Base-by-base conservation (phyloP, 352 stramenopile genomes). In the Phytopythium kandeliae region DNA sequence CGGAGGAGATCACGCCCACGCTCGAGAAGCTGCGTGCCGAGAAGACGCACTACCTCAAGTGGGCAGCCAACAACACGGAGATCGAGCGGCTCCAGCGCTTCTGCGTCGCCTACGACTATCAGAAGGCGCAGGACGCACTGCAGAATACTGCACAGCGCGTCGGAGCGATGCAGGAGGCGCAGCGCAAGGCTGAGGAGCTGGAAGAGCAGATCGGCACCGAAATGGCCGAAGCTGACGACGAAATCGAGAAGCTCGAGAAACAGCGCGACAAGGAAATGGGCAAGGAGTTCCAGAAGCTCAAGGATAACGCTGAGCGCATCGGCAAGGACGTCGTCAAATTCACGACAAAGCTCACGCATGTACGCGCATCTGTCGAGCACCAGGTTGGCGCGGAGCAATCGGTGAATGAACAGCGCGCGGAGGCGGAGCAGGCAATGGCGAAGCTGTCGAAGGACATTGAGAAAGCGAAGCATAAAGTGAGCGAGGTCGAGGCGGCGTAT, bases 1-100 rank as follows among this genome's bases (percentile, higher is more conserved):
- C 85, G 1, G 89, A 99, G 65, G 97, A 99, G 71, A 99, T 99
- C 67, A 99, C 96, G 24, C 97, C 97, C 24, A 99, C 96, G 34
- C 85, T 99, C 19, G 97, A 99, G 76, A 96, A 97, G 52, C 62
- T 99, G 16, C 82, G 96, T 31, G 84, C 86, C 9, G 96, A 99
- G 65, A 98, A 98, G 63, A 96, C 96, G 42, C 86, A 97, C 57
- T 99, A 99, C 67, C 72, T 99, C 12, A 96, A 98, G 67, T 99
- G 96, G 96, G 89, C 85, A 26, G 95, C 97, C 49, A 99, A 99
- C 69, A 98, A 98, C 62, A 97, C 95, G 4, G 97, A 99, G 63
- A 97, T 99, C 71, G 96, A 99, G 67, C 76, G 96, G 0, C 87
- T 99, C 36, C 78, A 98, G 56, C 75, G 96, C 21, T 99, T 99